Evolutionary conservation across 2,329 filamentous ascomycete genomes (phyloP).

Genomic region (Fusarium robinianum): DNA sequence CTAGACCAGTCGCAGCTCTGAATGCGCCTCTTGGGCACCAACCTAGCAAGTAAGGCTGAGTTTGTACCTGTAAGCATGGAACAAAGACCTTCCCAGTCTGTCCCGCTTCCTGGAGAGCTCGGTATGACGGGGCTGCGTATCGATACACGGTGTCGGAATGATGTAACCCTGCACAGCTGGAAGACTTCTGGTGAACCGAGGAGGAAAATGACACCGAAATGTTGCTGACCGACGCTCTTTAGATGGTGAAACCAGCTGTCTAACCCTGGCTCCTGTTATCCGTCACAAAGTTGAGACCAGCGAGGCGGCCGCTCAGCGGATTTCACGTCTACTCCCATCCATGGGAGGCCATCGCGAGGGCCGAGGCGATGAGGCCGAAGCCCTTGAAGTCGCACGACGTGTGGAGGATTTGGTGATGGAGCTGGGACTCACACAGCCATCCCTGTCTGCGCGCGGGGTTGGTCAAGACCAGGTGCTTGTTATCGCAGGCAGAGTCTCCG

Average conservation of each 20-base stretch:
- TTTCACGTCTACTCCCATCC: constrained; percentile 21
- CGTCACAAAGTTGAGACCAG: constrained; percentile 12
- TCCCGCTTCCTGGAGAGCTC: constrained; percentile 16
- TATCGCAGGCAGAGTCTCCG: constrained; percentile 11
- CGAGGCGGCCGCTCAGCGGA: constrained; percentile 15
- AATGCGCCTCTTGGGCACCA: background rate
- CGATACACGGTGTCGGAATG: constrained; percentile 11
- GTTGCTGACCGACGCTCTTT: constrained; percentile 19
- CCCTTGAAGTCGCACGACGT: constrained; percentile 20
- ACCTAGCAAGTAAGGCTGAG: constrained; percentile 24
- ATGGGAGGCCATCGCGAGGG: constrained; percentile 8
- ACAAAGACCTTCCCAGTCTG: constrained; percentile 5
- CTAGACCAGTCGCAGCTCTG: no score
- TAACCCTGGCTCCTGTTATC: constrained; percentile 20
- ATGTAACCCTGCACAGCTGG: constrained; percentile 14
- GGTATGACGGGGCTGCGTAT: constrained; percentile 19
- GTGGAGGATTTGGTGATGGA: constrained; percentile 9
- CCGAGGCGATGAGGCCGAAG: constrained; percentile 9
- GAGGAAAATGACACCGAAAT: constrained; percentile 1
- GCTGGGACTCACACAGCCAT: constrained; percentile 19
- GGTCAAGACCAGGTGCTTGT: constrained; percentile 14
- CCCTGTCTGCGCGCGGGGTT: constrained; percentile 9
- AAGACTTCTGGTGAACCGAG: constrained; percentile 14
- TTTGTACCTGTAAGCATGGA: constrained; percentile 12
- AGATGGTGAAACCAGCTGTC: constrained; percentile 32